A percentile compares a stretch with the other conserved stretches of the same genome.
These are phyloP conservation scores for Gossypium trilobum DNA, from an alignment of 441 rosid genomes.

Conservation along the genomic window DNA sequence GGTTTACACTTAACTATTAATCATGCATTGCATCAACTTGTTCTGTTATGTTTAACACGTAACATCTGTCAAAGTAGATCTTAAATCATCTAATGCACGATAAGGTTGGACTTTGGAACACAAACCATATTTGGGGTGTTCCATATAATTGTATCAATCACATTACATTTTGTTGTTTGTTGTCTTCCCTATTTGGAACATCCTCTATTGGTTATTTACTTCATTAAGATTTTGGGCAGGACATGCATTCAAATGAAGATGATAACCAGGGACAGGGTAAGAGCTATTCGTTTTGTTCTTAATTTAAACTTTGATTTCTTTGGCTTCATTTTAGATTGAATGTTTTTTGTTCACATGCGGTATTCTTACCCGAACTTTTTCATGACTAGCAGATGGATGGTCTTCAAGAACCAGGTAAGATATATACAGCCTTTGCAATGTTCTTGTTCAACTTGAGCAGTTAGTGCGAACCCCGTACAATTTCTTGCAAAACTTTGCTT, in stretches of 20 bases:
- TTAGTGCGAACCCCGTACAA: background rate
- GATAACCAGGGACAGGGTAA: conserved; percentile 40
- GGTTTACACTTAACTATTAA: background rate
- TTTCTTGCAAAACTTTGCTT: background rate
- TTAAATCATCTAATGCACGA: background rate
- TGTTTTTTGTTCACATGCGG: background rate
- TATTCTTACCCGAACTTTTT: conserved; percentile 15
- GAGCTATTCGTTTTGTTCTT: conserved; percentile 19
- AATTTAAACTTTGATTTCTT: background rate
- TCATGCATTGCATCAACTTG: background rate
- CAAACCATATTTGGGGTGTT: background rate
- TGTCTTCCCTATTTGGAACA: background rate
- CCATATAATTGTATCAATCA: background rate
- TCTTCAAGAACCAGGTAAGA: conserved; percentile 58
- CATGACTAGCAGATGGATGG: conserved; percentile 44
- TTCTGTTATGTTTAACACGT: background rate
- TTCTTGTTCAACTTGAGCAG: conserved; percentile 5
- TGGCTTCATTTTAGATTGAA: background rate
- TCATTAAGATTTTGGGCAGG: conserved; percentile 28
- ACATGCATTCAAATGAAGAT: conserved; percentile 27
- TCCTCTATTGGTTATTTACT: background rate
- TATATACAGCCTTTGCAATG: background rate
- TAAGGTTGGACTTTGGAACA: background rate
- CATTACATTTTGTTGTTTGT: background rate
- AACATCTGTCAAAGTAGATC: background rate